A percentile compares a stretch with the other conserved stretches of the same genome.
These are phyloP conservation scores for Scedosporium aurantiacum DNA, from an alignment of 2,329 filamentous ascomycete species.

Conservation along the genomic window DNA sequence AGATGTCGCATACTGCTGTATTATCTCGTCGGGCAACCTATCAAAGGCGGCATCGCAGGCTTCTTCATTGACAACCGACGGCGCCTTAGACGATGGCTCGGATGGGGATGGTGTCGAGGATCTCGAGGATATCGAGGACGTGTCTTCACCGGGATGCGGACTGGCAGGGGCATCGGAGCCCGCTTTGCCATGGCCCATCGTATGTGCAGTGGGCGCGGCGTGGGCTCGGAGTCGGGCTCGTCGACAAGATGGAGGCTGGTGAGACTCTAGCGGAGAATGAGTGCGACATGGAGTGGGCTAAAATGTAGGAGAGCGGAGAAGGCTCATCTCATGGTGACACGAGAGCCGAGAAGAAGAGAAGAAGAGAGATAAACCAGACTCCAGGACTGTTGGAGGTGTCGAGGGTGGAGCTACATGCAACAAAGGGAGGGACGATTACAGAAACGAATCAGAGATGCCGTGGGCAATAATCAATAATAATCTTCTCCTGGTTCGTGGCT, in stretches of 20 bases:
- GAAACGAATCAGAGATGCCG: too few species aligned
- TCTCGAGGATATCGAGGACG: neutral
- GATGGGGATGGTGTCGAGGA: neutral
- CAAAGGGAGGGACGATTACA: neutral
- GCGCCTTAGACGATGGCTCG: neutral
- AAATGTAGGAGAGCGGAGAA: neutral
- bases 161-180: neutral
- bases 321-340: neutral
- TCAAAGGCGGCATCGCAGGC: slow-evolving; percentile 30
- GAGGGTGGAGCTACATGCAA: neutral
- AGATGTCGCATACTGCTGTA: slow-evolving; percentile 45
- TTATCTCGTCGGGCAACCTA: slow-evolving; percentile 56
- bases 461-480: too few species aligned
- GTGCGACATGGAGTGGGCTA: neutral
- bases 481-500: too few species aligned
- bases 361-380: too few species aligned
- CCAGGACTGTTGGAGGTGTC: neutral
- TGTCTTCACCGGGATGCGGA: neutral
- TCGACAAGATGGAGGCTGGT: neutral
- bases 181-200: neutral
- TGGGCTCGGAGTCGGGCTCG: neutral
- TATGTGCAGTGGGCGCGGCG: neutral
- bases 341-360: neutral
- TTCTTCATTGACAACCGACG: neutral
- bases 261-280: neutral